Base-by-base conservation (phyloP, 1,284 basidiomycete species). In the Caloboletus inedulis region DNA sequence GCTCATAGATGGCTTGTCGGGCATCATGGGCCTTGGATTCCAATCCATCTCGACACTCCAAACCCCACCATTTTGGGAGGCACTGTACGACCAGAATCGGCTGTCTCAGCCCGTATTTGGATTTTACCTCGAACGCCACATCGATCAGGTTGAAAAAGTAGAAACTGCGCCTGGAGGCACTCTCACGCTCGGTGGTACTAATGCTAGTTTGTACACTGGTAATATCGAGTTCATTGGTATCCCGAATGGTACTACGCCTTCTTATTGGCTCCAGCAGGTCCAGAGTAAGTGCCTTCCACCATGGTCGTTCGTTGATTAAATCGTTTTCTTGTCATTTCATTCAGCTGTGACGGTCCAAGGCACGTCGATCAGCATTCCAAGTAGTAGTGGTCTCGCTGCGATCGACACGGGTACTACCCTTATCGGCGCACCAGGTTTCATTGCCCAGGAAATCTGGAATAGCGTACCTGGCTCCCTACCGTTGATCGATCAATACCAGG, bases 351-450 rank as follows among this genome's bases (percentile, higher is more conserved):
- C 77, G 9, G 78, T 84, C 3, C 74, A 83, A 58, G 82, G 82
- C 1, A 68, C 75, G 12, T 59, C 66, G 0, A 70, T 87, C 13
- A 35, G 61, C 6, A 68, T 85, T 10, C 61, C 76, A 3, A 69
- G 73, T 1, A 52, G 63, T 0, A 73, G 76, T 0, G 19, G 53
- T 30, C 61, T 81, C 4, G 75, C 82, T 29, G 84, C 82, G 4
- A 88, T 89, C 55, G 86, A 88, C 62, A 89, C 87, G 3, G 86
- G 87, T 21, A 87, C 85, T 0, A 86, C 84, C 3, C 76, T 87
- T 43, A 79, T 89, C 53, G 85, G 84, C 45, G 85, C 80, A 0
- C 85, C 86, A 0, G 69, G 75, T 0, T 66, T 58, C 1, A 79
- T 78, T 46, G 83, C 84, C 54, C 68, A 23, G 73, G 74, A 14